Conservation (phyloP, 768 basidiomycete species). For the Leucosporidium creatinivorum region DNA sequence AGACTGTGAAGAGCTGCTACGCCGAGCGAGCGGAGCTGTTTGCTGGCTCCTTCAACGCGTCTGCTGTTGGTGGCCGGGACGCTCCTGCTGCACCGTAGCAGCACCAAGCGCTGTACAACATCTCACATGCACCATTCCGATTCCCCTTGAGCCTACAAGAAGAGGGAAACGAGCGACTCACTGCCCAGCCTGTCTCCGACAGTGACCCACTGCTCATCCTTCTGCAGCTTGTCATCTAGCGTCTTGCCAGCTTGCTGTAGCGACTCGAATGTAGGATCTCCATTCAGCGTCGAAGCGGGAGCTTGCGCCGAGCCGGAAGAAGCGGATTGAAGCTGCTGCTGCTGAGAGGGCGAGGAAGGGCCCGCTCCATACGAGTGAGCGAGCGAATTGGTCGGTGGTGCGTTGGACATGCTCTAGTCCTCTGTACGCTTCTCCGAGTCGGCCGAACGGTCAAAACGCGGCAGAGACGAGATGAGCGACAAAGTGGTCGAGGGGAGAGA, state of each 20-base stretch:
- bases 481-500: too few species aligned
- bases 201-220: slow-evolving; percentile 25
- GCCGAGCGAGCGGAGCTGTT: not conserved
- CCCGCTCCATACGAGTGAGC: not conserved
- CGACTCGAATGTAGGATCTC: slow-evolving; percentile 17
- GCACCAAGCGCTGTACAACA: not conserved
- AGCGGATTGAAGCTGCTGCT: not conserved
- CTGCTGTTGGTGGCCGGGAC: too few species aligned
- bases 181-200: slow-evolving; percentile 23
- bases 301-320: not conserved
- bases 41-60: not conserved
- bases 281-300: not conserved
- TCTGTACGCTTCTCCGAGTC: too few species aligned
- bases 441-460: too few species aligned
- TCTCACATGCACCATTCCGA: not conserved
- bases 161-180: not conserved
- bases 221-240: slow-evolving; percentile 19
- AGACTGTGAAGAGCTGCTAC: not conserved
- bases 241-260: slow-evolving; percentile 25
- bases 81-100: not conserved
- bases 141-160: not conserved
- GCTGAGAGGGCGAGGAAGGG: not conserved
- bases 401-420: not conserved
- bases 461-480: too few species aligned
- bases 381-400: not conserved